Evolutionary conservation across 371 early-diverging fungal genomes (phyloP).

Genomic region (Chytridium lagenaria): DNA sequence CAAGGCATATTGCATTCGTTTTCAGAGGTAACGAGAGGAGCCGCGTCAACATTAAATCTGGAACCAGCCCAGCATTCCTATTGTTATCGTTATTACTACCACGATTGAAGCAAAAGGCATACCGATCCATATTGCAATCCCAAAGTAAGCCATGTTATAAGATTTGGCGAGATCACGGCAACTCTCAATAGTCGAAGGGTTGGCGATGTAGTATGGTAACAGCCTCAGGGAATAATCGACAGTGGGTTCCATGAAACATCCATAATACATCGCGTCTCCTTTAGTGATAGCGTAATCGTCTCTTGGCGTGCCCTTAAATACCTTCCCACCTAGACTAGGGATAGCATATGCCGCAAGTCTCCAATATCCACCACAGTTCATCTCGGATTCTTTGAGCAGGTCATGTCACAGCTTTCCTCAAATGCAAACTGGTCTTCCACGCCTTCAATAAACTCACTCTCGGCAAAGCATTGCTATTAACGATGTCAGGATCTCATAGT

Average conservation of each 20-base stretch:
- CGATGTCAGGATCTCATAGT: neutral
- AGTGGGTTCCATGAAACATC: neutral
- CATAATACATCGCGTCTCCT: neutral
- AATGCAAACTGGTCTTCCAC: neutral
- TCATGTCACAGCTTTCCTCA: neutral
- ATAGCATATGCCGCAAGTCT: neutral
- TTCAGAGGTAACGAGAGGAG: neutral
- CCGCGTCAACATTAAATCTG: neutral
- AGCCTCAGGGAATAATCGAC: neutral
- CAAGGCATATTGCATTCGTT: neutral
- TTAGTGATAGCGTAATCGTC: neutral
- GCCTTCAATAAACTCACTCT: neutral
- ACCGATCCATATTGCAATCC: slow-evolving; percentile 2
- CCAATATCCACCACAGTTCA: neutral
- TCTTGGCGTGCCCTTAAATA: neutral
- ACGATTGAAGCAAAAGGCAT: no score
- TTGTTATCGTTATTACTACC: no score
- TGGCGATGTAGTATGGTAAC: neutral
- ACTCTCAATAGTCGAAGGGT: neutral
- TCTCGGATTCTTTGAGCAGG: neutral
- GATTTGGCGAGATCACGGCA: neutral
- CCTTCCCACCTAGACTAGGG: neutral
- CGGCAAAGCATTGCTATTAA: neutral
- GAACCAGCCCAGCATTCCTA: neutral
- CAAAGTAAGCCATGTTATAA: neutral